Evolutionary conservation across 169 alveolate species (phyloP), one percentile per base, ranked within the genome.

Genomic region (Blepharisma undulans): DNA sequence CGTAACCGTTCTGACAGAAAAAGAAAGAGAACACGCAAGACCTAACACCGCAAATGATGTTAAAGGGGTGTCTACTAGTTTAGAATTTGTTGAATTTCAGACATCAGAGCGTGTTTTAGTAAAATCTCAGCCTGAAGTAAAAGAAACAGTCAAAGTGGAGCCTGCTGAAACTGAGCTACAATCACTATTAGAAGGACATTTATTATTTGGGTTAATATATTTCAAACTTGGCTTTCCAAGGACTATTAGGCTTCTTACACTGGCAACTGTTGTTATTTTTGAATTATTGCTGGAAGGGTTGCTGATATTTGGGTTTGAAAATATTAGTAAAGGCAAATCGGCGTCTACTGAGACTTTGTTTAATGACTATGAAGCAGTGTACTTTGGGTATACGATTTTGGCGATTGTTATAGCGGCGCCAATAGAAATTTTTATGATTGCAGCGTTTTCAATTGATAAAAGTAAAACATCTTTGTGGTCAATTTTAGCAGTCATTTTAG

Each of bases 151-250:
- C 16, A 80, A 12, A 12, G 25, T 14, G 10, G 16, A 10, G 18
- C 10, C 14, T 16, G 22, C 61, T 27, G 12, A 19, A 22, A 10
- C 25, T 25, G 10, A 12, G n/a, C 32, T 80, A 14, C 72, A n/a
- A 33, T 10, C 16, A 18, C 72, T 80, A 14, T 12, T 80, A 18
- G 88, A 80, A 80, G 88, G 88, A 18, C 88, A 80, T 33, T 72
- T 80, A 10, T 14, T 22, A 16, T 25, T 80, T 29, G 88, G 88
- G 22, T 33, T 80, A 29, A 21, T 32, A 12, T 18, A 18, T 33
- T 25, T 30, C 32, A 16, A 22, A n/a, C 22, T 10, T 25, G 74
- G 32, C n/a, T 80, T 80, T 27, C 18, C 19, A 10, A 19, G 88
- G 72, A 10, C 25, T n/a, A 18, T 25, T 25, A n/a, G 88, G 25